These are phyloP conservation scores for Termitomyces sp. DNA, from an alignment of 768 basidiomycete species.

Conservation along the genomic window DNA sequence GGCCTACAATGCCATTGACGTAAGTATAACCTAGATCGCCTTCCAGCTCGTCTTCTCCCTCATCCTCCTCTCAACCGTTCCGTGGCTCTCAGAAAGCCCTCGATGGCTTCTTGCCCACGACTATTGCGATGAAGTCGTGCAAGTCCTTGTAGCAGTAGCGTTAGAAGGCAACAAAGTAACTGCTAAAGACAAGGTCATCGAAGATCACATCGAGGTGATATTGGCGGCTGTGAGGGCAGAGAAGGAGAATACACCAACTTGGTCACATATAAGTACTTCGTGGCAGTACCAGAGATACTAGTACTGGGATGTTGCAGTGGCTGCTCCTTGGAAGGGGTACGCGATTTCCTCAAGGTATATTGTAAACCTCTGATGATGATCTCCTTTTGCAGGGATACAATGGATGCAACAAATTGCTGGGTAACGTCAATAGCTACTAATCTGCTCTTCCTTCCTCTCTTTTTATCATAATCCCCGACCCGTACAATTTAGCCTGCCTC, in stretches of 20 bases:
- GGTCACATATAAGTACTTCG: constrained; percentile 38
- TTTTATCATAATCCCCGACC: not conserved
- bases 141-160: constrained; percentile 39
- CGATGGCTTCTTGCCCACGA: constrained; percentile 49
- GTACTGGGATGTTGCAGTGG: constrained; percentile 44
- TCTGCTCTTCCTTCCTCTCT: constrained; percentile 15
- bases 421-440: constrained; percentile 52
- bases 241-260: constrained; percentile 35
- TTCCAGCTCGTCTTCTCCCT: constrained; percentile 46
- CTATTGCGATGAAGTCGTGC: constrained; percentile 35
- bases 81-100: constrained; percentile 48
- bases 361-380: not conserved
- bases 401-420: constrained; percentile 52
- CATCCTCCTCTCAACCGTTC: constrained; percentile 39
- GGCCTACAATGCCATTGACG: too few species aligned
- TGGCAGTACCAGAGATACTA: constrained; percentile 39
- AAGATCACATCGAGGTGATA: constrained; percentile 37
- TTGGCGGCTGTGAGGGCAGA: constrained; percentile 42
- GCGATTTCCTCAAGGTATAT: not conserved
- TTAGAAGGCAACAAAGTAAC: constrained; percentile 36
- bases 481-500: constrained; percentile 23
- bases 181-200: constrained; percentile 31
- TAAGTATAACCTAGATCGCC: constrained; percentile 46
- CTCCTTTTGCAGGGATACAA: constrained; percentile 33
- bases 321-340: constrained; percentile 40